These are phyloP conservation scores for Capillidium heterosporum DNA, from an alignment of 371 early-diverging fungal species.

Conservation along the genomic window DNA sequence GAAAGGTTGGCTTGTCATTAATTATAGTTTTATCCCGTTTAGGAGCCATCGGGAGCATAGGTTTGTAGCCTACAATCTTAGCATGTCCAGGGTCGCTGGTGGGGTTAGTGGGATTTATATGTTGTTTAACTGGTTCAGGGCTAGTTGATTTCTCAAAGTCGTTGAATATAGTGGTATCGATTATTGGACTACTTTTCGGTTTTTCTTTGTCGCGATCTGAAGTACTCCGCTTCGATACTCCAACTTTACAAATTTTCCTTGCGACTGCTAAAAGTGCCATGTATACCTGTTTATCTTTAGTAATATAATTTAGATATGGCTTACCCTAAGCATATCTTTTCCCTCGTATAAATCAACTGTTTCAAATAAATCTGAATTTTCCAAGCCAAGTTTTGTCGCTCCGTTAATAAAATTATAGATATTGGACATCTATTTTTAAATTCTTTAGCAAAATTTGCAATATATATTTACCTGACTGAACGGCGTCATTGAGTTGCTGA, in stretches of 20 bases:
- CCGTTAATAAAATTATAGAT: slow-evolving; percentile 41
- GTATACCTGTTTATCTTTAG: background rate
- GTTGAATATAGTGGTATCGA: background rate
- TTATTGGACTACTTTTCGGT: background rate
- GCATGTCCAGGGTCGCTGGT: no score
- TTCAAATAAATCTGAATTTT: slow-evolving; percentile 66
- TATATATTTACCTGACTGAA: slow-evolving; percentile 41
- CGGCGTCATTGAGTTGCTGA: slow-evolving; percentile 42
- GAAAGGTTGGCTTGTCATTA: no score
- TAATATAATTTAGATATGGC: background rate
- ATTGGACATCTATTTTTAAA: slow-evolving; percentile 53
- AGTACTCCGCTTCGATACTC: background rate
- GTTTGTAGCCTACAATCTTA: no score
- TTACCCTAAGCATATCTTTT: slow-evolving; percentile 66
- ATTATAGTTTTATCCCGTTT: no score
- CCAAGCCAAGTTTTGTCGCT: slow-evolving; percentile 40
- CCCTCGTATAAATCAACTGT: slow-evolving; percentile 82
- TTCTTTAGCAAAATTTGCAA: background rate
- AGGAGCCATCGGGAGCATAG: no score
- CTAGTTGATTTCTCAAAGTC: background rate
- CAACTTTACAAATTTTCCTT: background rate
- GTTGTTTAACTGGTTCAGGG: background rate
- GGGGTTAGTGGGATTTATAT: no score
- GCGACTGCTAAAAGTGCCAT: slow-evolving; percentile 1
- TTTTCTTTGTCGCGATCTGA: background rate